A percentile compares a stretch with the other conserved stretches of the same genome.
These are phyloP conservation scores for Raddia distichophylla DNA, from an alignment of 176 grass and related monocot genomes.

Conservation along the genomic window DNA sequence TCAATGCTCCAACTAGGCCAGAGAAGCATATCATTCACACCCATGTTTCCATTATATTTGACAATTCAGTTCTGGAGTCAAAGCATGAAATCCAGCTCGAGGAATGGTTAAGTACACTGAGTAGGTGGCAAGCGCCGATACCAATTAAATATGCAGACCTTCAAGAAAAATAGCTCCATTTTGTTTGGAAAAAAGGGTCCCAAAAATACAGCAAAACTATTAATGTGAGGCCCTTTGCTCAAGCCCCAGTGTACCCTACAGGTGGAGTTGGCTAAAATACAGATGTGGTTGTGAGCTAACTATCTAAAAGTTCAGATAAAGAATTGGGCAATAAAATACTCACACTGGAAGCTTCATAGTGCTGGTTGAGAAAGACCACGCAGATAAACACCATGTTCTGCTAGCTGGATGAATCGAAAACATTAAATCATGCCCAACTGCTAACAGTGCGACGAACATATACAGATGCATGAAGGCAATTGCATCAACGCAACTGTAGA, in stretches of 20 bases:
- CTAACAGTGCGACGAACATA: constrained; percentile 38
- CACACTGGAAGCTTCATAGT: constrained; percentile 29
- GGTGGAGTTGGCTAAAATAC: no score
- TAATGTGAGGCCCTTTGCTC: neutral
- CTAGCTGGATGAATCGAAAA: constrained; percentile 39
- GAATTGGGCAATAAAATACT: constrained; percentile 14
- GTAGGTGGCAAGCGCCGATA: constrained; percentile 50
- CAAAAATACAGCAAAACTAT: constrained; percentile 12
- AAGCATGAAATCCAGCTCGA: constrained; percentile 34
- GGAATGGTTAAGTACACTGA: constrained; percentile 29
- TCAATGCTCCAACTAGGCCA: constrained; percentile 19
- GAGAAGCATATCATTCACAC: constrained; percentile 18
- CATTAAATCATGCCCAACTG: constrained; percentile 51
- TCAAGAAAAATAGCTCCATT: neutral
- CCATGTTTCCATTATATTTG: constrained; percentile 17
- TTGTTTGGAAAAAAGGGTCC: constrained; percentile 8
- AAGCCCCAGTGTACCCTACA: constrained; percentile 27
- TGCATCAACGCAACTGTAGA: constrained; percentile 1
- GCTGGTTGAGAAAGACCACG: neutral
- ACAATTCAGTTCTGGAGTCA: neutral
- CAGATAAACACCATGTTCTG: neutral
- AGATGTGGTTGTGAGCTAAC: neutral
- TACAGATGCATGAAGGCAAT: constrained; percentile 22
- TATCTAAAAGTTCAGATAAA: neutral
- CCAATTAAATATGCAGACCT: constrained; percentile 27